Percentiles rank a stretch among this genome's conserved stretches.
Evolutionary conservation across 23 red algal species (phyloP).

Genomic region (Chondrus crispus): DNA sequence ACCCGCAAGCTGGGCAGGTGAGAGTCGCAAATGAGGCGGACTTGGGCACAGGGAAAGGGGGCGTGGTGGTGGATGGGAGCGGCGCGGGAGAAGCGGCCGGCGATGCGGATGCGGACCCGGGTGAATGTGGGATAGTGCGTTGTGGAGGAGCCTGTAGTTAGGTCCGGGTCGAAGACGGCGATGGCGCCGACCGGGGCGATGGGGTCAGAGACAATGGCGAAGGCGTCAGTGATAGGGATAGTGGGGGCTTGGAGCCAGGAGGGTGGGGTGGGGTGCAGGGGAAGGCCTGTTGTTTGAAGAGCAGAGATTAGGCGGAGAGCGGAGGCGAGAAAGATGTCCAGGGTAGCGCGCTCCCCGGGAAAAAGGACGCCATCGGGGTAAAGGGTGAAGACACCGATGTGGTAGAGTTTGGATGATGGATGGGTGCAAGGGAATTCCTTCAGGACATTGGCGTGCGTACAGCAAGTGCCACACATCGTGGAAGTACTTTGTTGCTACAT

Average conservation of each 20-base stretch:
- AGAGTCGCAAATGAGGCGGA: not conserved
- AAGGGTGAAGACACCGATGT: not conserved
- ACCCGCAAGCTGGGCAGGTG: not conserved
- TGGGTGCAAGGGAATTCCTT: no score
- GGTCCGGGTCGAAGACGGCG: not conserved
- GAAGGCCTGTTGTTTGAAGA: not conserved
- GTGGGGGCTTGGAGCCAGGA: not conserved
- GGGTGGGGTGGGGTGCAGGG: not conserved
- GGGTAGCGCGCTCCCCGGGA: not conserved
- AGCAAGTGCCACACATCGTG: no score
- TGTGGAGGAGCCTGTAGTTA: not conserved
- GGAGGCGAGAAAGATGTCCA: not conserved
- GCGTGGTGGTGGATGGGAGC: not conserved
- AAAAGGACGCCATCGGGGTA: not conserved
- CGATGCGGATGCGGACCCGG: not conserved
- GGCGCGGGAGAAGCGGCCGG: not conserved
- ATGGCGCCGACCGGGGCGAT: not conserved
- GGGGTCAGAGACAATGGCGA: not conserved
- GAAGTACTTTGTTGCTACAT: no score
- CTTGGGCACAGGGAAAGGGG: not conserved
- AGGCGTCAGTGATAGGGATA: not conserved
- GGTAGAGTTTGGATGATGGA: no score
- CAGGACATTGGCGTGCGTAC: no score
- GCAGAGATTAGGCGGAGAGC: not conserved
- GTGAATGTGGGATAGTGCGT: not conserved